Conservation (phyloP, 495 filamentous ascomycete genomes). For the Penicillium parvum region DNA sequence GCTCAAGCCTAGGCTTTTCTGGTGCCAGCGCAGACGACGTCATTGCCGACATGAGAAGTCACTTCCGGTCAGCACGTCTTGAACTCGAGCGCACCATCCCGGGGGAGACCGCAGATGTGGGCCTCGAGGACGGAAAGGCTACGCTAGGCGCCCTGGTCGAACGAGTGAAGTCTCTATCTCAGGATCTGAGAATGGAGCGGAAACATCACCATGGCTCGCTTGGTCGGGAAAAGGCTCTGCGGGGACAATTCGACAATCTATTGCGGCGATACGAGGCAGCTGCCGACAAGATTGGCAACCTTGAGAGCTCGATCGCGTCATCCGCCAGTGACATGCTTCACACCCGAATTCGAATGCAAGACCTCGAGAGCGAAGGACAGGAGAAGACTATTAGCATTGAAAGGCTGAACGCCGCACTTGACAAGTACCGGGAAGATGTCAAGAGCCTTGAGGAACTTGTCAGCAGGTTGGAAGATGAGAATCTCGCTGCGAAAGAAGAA, state of each 20-base stretch:
- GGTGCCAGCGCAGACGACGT: slow-evolving; percentile 45
- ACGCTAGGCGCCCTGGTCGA: slow-evolving; percentile 36
- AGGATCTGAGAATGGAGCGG: slow-evolving; percentile 31
- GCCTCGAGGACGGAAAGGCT: slow-evolving; percentile 34
- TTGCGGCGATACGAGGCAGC: slow-evolving; percentile 35
- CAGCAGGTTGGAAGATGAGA: slow-evolving; percentile 53
- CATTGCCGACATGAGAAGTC: slow-evolving; percentile 44
- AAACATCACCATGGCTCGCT: slow-evolving; percentile 27
- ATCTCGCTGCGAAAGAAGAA: slow-evolving; percentile 27
- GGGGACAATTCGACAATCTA: slow-evolving; percentile 40
- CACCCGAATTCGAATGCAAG: slow-evolving; percentile 40
- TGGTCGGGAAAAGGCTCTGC: slow-evolving; percentile 34
- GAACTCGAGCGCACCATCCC: slow-evolving; percentile 64
- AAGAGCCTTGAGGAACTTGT: slow-evolving; percentile 58
- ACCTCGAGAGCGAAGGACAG: slow-evolving; percentile 47
- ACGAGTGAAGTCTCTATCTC: slow-evolving; percentile 35
- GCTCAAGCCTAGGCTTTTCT: slow-evolving; percentile 53
- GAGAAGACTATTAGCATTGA: slow-evolving; percentile 57
- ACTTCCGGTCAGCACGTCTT: slow-evolving; percentile 63
- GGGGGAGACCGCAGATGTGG: slow-evolving; percentile 51
- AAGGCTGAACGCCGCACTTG: slow-evolving; percentile 56
- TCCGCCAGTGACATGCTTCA: slow-evolving; percentile 49
- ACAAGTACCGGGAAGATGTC: slow-evolving; percentile 62
- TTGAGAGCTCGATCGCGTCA: slow-evolving; percentile 54
- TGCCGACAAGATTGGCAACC: slow-evolving; percentile 41